phyloP scores from a whole-genome alignment of 202 grass and related monocot genomes.

The Sporobolus alterniflorus region DNA sequence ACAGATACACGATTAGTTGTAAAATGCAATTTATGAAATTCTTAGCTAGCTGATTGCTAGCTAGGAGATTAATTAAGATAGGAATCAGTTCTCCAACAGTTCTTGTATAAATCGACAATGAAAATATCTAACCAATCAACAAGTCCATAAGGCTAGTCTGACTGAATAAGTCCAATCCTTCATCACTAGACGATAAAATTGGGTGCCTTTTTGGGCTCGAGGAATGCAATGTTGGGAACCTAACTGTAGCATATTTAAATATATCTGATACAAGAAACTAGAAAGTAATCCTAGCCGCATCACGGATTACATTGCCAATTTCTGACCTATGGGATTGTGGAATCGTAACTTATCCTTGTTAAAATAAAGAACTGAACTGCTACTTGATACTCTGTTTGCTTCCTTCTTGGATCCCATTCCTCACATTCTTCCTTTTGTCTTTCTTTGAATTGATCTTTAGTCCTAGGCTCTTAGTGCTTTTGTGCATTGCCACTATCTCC shows the following conservation, averaged over 20 bases:
- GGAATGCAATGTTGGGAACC: not conserved
- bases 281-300: constrained; percentile 24
- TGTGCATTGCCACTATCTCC: not conserved
- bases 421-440: constrained; percentile 40
- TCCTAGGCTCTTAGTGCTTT: constrained; percentile 1
- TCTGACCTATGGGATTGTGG: constrained; percentile 9
- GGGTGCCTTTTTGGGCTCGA: constrained; percentile 12
- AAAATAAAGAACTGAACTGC: constrained; percentile 23
- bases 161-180: not conserved
- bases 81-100: too few species aligned
- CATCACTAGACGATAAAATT: constrained; percentile 17
- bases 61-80: too few species aligned
- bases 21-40: not conserved
- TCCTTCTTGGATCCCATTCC: constrained; percentile 23
- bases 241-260: constrained; percentile 18
- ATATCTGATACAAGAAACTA: not conserved
- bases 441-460: constrained; percentile 15
- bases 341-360: constrained; percentile 22
- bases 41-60: too few species aligned
- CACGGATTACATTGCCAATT: constrained; percentile 1
- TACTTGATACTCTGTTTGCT: constrained; percentile 19
- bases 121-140: not conserved
- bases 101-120: not conserved
- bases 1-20: not conserved
- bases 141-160: constrained; percentile 14